Evolutionary conservation across 495 filamentous ascomycete species (phyloP).

Genomic region (Talaromyces borbonicus): DNA sequence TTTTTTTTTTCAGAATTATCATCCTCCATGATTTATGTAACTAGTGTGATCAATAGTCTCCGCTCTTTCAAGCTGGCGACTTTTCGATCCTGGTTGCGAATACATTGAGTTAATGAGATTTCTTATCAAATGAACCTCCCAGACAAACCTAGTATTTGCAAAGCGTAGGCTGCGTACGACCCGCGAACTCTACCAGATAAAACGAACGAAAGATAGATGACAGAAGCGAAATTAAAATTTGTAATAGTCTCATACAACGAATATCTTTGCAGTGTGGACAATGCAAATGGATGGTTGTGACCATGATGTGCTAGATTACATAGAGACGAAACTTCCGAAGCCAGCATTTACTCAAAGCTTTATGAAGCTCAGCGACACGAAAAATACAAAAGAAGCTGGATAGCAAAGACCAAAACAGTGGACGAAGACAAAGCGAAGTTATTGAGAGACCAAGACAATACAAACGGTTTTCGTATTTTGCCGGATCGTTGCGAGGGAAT

Average conservation of each 20-base stretch:
- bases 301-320: background rate
- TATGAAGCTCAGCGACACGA: background rate
- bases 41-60: conserved; percentile 2
- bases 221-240: too few species aligned
- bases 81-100: conserved; percentile 1
- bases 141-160: too few species aligned
- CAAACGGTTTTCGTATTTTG: too few species aligned
- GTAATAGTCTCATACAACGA: too few species aligned
- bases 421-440: background rate
- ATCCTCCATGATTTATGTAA: too few species aligned
- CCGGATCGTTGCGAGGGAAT: too few species aligned
- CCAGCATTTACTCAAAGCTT: background rate
- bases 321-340: background rate
- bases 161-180: too few species aligned
- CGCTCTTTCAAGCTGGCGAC: background rate
- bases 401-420: background rate
- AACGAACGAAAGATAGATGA: background rate
- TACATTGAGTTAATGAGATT: too few species aligned
- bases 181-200: too few species aligned
- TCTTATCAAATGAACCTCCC: too few species aligned
- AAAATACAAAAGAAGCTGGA: background rate
- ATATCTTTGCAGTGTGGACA: background rate
- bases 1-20: background rate
- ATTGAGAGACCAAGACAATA: background rate
- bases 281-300: background rate